Conservation (phyloP, 2,329 filamentous ascomycete genomes). For the Colletotrichum sp. region DNA sequence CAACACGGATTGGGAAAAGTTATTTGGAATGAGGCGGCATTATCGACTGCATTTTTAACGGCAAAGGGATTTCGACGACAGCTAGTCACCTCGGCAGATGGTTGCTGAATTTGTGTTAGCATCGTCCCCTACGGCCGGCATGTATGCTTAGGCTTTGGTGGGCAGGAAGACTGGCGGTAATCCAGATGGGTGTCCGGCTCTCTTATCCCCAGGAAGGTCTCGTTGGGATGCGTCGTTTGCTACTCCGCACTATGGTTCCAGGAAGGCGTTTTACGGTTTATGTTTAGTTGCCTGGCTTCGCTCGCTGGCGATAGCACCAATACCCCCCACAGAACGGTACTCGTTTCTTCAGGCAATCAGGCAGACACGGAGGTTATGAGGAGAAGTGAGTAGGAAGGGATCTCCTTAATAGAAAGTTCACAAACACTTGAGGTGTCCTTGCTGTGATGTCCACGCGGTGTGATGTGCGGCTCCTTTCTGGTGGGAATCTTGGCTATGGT, state of each 20-base stretch:
- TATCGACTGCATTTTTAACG: constrained; percentile 23
- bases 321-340: constrained; percentile 42
- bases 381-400: constrained; percentile 11
- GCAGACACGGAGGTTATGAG: constrained; percentile 17
- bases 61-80: constrained; percentile 16
- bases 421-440: neutral
- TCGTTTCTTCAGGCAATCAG: constrained; percentile 37
- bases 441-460: neutral
- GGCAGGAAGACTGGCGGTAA: constrained; percentile 47
- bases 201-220: constrained; percentile 12
- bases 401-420: constrained; percentile 21
- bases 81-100: constrained; percentile 5
- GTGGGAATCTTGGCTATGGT: neutral
- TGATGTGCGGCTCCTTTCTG: neutral
- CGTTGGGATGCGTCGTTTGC: constrained; percentile 22
- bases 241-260: constrained; percentile 24
- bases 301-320: constrained; percentile 31
- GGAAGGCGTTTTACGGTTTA: constrained; percentile 45
- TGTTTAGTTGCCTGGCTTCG: constrained; percentile 41
- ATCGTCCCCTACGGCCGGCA: constrained; percentile 3
- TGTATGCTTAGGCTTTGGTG: constrained; percentile 23
- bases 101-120: neutral
- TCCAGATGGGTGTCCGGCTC: constrained; percentile 35
- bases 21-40: constrained; percentile 23
- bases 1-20: constrained; percentile 24